phyloP scores from a whole-genome alignment of 1,139 yeast species.

The Geotrichum macrosporum region DNA sequence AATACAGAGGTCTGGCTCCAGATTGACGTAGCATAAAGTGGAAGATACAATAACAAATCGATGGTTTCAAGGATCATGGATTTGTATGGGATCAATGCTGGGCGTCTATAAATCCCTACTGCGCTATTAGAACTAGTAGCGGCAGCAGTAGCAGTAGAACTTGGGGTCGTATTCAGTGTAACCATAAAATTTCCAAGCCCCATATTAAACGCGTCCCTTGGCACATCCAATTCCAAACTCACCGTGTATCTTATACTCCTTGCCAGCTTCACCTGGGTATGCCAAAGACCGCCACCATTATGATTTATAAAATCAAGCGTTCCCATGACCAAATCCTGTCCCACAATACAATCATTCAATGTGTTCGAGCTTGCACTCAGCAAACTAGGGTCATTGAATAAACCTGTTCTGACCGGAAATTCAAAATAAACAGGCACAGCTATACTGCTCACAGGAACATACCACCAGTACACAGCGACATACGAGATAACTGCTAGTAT shows the following conservation, averaged over 20 bases:
- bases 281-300: slow-evolving; percentile 9
- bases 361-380: background rate
- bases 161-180: background rate
- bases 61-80: slow-evolving; percentile 31
- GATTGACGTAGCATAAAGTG: slow-evolving; percentile 33
- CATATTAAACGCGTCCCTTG: slow-evolving; percentile 33
- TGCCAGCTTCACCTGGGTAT: slow-evolving; percentile 7
- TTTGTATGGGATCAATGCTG: slow-evolving; percentile 35
- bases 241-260: slow-evolving; percentile 30
- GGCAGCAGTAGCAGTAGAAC: slow-evolving; percentile 15
- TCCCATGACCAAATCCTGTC: background rate
- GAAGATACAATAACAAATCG: slow-evolving; percentile 33
- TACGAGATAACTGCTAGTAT: slow-evolving; percentile 11
- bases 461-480: slow-evolving; percentile 10
- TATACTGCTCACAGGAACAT: slow-evolving; percentile 15
- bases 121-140: background rate
- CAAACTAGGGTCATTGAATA: background rate
- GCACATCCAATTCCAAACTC: slow-evolving; percentile 32
- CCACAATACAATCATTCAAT: background rate
- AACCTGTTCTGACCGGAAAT: too few relatives aligned
- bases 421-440: slow-evolving; percentile 14
- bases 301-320: slow-evolving; percentile 5
- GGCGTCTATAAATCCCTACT: slow-evolving; percentile 17
- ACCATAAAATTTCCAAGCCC: slow-evolving; percentile 38
- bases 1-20: slow-evolving; percentile 22